Conservation (phyloP, 2,329 filamentous ascomycete species). For the Chrysoporthe austroafricana region DNA sequence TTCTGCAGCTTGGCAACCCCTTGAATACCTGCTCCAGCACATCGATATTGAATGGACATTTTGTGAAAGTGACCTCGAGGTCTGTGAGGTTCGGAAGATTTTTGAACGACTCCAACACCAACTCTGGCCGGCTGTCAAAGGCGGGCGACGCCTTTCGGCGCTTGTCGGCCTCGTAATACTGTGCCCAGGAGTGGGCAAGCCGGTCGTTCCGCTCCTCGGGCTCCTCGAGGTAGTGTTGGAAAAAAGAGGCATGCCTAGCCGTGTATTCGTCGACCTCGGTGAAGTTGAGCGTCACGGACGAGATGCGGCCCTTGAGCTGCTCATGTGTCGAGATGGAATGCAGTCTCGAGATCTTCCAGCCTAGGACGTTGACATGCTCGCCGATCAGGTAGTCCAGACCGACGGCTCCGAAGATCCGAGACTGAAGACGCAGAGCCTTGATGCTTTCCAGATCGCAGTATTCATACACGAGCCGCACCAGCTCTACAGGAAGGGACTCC, state of each 20-base stretch:
- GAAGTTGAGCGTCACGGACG: slow-evolving; percentile 50
- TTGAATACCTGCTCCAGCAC: slow-evolving; percentile 43
- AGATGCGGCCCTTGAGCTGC: slow-evolving; percentile 46
- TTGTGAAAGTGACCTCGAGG: slow-evolving; percentile 47
- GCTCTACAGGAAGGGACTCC: slow-evolving; percentile 42
- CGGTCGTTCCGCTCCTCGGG: slow-evolving; percentile 42
- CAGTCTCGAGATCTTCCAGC: slow-evolving; percentile 49
- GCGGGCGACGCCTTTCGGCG: slow-evolving; percentile 40
- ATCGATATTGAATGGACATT: slow-evolving; percentile 44
- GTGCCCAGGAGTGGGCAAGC: slow-evolving; percentile 42
- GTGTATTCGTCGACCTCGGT: slow-evolving; percentile 47
- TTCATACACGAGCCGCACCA: slow-evolving; percentile 48
- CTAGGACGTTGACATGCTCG: slow-evolving; percentile 46
- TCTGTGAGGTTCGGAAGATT: slow-evolving; percentile 44
- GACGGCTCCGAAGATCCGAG: slow-evolving; percentile 43
- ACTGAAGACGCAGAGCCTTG: slow-evolving; percentile 46
- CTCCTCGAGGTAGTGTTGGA: slow-evolving; percentile 43
- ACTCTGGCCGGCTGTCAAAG: slow-evolving; percentile 41
- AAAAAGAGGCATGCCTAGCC: slow-evolving; percentile 41
- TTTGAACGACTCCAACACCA: slow-evolving; percentile 45
- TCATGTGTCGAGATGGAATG: slow-evolving; percentile 48
- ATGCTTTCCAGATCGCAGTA: slow-evolving; percentile 46
- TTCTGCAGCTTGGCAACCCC: slow-evolving; percentile 43
- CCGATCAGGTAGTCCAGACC: slow-evolving; percentile 49
- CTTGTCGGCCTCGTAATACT: slow-evolving; percentile 43